Evolutionary conservation across 768 basidiomycete genomes (phyloP).

Genomic region (Kwoniella pini): DNA sequence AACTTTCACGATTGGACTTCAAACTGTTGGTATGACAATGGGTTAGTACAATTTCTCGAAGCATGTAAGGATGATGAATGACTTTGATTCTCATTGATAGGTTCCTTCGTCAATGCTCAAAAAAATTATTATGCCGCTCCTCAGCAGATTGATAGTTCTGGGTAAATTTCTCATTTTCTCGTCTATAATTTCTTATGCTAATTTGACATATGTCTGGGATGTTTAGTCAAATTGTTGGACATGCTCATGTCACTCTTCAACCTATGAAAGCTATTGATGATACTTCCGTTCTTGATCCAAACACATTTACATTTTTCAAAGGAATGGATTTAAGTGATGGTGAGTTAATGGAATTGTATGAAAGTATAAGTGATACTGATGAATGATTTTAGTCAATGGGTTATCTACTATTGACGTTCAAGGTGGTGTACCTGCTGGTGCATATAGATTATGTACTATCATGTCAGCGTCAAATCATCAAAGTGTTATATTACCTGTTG

Average conservation of each 20-base stretch:
- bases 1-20: conserved; percentile 62
- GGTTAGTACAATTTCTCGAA: conserved; percentile 15
- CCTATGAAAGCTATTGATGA: conserved; percentile 57
- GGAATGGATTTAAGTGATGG: conserved; percentile 35
- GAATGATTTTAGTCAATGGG: conserved; percentile 56
- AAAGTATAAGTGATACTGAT: background rate
- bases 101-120: conserved; percentile 64
- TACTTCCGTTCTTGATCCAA: conserved; percentile 60
- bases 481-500: conserved; percentile 35
- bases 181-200: background rate
- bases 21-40: conserved; percentile 52
- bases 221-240: conserved; percentile 60
- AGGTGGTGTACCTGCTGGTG: conserved; percentile 63
- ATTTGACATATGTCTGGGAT: background rate
- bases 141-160: conserved; percentile 61
- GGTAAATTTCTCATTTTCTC: conserved; percentile 7
- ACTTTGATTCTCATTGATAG: too few species aligned
- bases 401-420: conserved; percentile 61
- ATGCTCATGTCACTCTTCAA: conserved; percentile 65
- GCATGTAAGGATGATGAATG: too few species aligned
- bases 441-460: conserved; percentile 58
- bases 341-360: conserved; percentile 1
- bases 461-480: conserved; percentile 38
- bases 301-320: conserved; percentile 64
- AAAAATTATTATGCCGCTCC: conserved; percentile 64